Evolutionary conservation across 805 yeast species (phyloP), one percentile per base, ranked within the genome.

Genomic region (Isabelozyma gotoi): DNA sequence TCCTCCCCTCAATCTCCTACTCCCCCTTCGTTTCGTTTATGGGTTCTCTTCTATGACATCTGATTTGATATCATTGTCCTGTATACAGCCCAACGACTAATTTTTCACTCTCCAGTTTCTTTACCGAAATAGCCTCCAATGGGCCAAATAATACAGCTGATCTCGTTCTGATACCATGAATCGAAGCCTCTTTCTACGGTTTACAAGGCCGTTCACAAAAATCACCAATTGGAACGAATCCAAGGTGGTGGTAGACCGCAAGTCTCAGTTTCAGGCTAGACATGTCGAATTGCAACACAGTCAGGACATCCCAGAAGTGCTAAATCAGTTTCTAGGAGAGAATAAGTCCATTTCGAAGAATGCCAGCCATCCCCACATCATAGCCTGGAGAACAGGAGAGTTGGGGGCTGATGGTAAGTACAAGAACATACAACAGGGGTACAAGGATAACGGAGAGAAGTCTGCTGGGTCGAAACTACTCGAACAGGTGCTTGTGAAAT

Each of bases 311-410:
- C 63, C 73, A 1, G 35, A 20, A 0, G 54, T 78, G 1, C 50
- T 86, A 4, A 48, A 63, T 11, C 62, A 71, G 20, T 65, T 87
- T 10, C 48, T 74, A 7, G 41, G 45, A 1, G 55, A 66, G 4
- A 77, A 82, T 51, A 81, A 81, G 51, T 55, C 67, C 3, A 59
- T 84, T 0, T 55, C 60, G 1, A 80, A 77, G 49, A 52, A 52
- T 21, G 86, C 95, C 0, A 68, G 84, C 4, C 96, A 88, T 60
- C 87, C 84, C 5, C 75, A 78, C 40, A 88, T 88, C 72, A 71
- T 76, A 39, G 96, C 95, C 0, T 86, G 89, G 88, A 72, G 86
- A 58, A 73, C 79, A 0, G 79, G 74, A 2, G 48, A 49, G 27
- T 41, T 17, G 6, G 34, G 15, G 57, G 2, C 62, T 5, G 38